Percentiles rank a stretch among this genome's conserved stretches.
Conservation (phyloP, 108 stramenopile genomes). For the Cyclotella sp. region DNA sequence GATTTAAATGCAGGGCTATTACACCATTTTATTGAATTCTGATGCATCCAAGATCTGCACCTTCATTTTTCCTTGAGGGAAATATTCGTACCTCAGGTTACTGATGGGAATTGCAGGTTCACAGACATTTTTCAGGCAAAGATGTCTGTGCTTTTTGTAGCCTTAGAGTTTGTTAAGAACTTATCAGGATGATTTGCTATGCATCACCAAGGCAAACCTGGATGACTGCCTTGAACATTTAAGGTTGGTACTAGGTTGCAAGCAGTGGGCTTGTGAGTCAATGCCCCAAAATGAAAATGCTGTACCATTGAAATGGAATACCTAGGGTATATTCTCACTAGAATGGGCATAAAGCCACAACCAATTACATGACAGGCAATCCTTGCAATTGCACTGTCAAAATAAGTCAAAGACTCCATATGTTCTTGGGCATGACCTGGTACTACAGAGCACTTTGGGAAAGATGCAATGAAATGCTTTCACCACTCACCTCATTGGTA, state of each 20-base stretch:
- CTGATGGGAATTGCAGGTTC: slow-evolving; percentile 52
- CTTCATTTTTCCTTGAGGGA: slow-evolving; percentile 55
- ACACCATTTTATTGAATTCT: slow-evolving; percentile 30
- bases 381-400: too few relatives aligned
- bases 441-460: not conserved
- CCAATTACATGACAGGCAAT: slow-evolving; percentile 54
- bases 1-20: slow-evolving; percentile 62
- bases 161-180: slow-evolving; percentile 35
- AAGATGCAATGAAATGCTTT: not conserved
- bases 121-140: slow-evolving; percentile 52
- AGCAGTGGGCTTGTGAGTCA: slow-evolving; percentile 23
- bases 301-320: slow-evolving; percentile 27
- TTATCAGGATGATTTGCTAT: slow-evolving; percentile 55
- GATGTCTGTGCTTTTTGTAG: slow-evolving; percentile 39
- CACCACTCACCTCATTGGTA: not conserved
- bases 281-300: slow-evolving; percentile 27
- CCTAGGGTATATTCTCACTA: slow-evolving; percentile 35
- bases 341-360: slow-evolving; percentile 33
- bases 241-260: slow-evolving; percentile 25
- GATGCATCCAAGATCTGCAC: slow-evolving; percentile 37
- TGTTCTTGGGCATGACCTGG: not conserved
- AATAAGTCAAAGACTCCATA: too few relatives aligned
- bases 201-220: slow-evolving; percentile 18
- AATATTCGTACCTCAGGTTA: slow-evolving; percentile 46
- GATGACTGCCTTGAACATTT: slow-evolving; percentile 43